These are phyloP conservation scores for Penicillium flavigenum DNA, from an alignment of 495 filamentous ascomycete genomes.

Conservation along the genomic window DNA sequence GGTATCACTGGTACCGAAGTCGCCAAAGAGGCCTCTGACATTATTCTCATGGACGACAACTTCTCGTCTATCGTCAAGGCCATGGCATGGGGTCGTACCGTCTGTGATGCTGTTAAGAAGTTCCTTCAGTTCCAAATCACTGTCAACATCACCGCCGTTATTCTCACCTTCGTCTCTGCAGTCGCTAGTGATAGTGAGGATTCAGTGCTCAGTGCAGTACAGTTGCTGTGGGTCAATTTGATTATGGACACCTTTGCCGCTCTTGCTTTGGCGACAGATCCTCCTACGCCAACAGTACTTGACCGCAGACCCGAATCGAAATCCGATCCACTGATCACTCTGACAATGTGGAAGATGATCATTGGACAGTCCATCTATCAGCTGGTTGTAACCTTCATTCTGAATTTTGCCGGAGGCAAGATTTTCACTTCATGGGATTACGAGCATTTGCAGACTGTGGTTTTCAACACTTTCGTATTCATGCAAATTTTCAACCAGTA, in stretches of 20 bases:
- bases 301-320: conserved; percentile 75
- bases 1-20: conserved; percentile 88
- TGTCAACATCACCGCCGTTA: conserved; percentile 84
- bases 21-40: conserved; percentile 90
- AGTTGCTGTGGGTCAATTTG: conserved; percentile 88
- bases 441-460: conserved; percentile 58
- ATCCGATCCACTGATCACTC: conserved; percentile 70
- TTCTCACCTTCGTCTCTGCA: conserved; percentile 80
- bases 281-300: conserved; percentile 67
- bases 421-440: conserved; percentile 58
- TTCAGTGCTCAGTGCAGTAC: conserved; percentile 79
- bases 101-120: conserved; percentile 88
- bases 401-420: conserved; percentile 67
- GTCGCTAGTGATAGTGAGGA: conserved; percentile 62
- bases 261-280: conserved; percentile 87
- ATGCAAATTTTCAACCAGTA: conserved; percentile 94
- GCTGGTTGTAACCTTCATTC: conserved; percentile 71
- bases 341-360: conserved; percentile 95
- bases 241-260: conserved; percentile 97
- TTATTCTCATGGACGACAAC: conserved; percentile 92
- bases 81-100: conserved; percentile 82
- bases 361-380: conserved; percentile 82
- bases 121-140: conserved; percentile 93
- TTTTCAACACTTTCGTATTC: conserved; percentile 93
- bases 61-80: conserved; percentile 89